Evolutionary conservation across 192 early-diverging fungal genomes (phyloP), one percentile per base, ranked within the genome.

Genomic region (Entophlyctis luteolus): DNA sequence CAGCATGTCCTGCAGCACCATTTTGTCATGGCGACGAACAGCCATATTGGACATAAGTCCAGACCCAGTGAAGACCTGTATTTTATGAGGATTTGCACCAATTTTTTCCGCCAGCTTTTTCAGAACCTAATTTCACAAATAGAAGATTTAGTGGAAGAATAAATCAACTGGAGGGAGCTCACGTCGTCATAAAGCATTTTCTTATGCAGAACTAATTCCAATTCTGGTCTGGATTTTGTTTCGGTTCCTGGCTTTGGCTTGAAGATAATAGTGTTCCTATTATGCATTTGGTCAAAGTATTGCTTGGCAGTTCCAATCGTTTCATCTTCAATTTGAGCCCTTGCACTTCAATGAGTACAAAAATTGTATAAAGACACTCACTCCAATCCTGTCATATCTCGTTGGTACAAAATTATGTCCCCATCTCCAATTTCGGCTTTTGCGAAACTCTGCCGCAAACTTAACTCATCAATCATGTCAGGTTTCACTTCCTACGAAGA

Each of bases 401-500:
- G 75, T 75, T 96, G 93, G 73, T 89, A 87, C 65, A 84, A 88
- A 58, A 99, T 84, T 56, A 99, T 97, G 70, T 99, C 96, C 32
- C 96, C 96, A 58, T 89, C 89, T 71, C 92, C 89, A 48, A 99
- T 86, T 71, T 99, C 96, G 16, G 90, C 86, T 31, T 74, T 52
- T 1, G 50, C 48, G 74, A 94, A 95, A 1, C 90, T 89, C 29
- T 59, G 32, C 32, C 79, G 75, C 10, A 67, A 34, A 56, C 91
- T 87, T 76, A 91, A 85, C 12, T 67, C 23, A 45, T 97, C 94
- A 49, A 99, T 89, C 89, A 95, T 88, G 6, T 79, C 82, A 0
- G 96, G 93, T 79, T 97, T 96, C 62, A 99, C 87, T 77, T 99
- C 96, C 81, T n/a, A n/a, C n/a, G n/a, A n/a, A n/a, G n/a, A n/a